Base-by-base conservation (phyloP, 129 eudicot genomes). In the Daucus carota region DNA sequence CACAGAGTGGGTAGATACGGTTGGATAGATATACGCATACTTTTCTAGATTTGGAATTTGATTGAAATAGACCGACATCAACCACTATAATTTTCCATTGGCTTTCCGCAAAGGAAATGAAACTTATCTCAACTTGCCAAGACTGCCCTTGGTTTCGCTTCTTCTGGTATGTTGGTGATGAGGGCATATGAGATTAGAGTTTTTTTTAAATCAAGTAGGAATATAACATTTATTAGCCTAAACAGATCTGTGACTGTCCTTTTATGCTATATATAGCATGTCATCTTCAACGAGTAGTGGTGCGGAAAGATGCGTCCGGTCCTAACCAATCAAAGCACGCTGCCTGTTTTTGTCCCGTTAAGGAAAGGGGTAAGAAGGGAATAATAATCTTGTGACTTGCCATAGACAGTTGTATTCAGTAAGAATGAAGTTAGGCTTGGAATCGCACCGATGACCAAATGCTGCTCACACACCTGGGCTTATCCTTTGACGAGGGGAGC, bases 1-100 rank as follows among this genome's bases (percentile, higher is more conserved):
- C 50, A 62, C 12, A 75, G 76, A 79, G 72, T 79, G 76, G 8
- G 34, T 48, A 76, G 77, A 41, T 52, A 52, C 22, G 84, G 74
- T 15, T 32, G 34, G 57, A 82, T 59, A 59, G 33, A 24, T 2
- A 24, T 57, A 57, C 66, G 66, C 12, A 59, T 26, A 24, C 33
- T 24, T 3, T 24, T 60, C 33, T 28, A 8, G 33, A 62, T 36
- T 67, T 34, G 45, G 24, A 15, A 67, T 36, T 67, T 67, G 72
- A 70, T n/a, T 11, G 73, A 40, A 69, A 38, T 69, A 18, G 73
- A 69, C 73, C 3, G 33, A 13, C 36, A 4, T 70, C 3, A 70
- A 24, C 48, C 0, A 9, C 44, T 40, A 38, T 70, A 1, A 12
- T 20, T 40, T 70, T 48, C 22, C 0, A 70, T 70, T 70, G 73